Evolutionary conservation across 495 filamentous ascomycete genomes (phyloP).

Genomic region (Talaromyces ruber): DNA sequence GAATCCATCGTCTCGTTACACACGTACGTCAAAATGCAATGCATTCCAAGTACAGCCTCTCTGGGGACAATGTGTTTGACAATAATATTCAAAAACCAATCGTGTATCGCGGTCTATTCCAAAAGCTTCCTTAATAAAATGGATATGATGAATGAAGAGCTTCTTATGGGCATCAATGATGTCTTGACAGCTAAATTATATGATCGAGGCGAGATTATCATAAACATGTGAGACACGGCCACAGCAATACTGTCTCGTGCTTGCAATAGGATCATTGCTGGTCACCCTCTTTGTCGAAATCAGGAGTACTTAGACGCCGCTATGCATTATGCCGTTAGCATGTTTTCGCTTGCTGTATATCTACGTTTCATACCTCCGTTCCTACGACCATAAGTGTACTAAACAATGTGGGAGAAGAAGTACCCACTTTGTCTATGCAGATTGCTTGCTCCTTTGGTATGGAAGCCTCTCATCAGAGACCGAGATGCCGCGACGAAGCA

Average conservation of each 20-base stretch:
- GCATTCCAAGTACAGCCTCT: not conserved
- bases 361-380: slow-evolving; percentile 3
- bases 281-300: not conserved
- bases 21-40: not conserved
- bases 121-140: not conserved
- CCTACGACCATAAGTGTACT: not conserved
- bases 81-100: not conserved
- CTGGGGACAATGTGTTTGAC: not conserved
- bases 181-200: not conserved
- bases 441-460: not conserved
- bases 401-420: not conserved
- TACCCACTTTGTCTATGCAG: not conserved
- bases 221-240: not conserved
- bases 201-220: not conserved
- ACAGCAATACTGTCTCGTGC: not conserved
- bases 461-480: not conserved
- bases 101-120: not conserved
- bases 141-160: not conserved
- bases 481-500: not conserved
- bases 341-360: not conserved
- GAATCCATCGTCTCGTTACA: not conserved
- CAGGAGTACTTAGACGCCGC: not conserved
- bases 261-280: not conserved
- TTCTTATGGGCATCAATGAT: not conserved
- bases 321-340: not conserved